Conservation (phyloP, 768 basidiomycete genomes). For the Boletus reticuloceps region DNA sequence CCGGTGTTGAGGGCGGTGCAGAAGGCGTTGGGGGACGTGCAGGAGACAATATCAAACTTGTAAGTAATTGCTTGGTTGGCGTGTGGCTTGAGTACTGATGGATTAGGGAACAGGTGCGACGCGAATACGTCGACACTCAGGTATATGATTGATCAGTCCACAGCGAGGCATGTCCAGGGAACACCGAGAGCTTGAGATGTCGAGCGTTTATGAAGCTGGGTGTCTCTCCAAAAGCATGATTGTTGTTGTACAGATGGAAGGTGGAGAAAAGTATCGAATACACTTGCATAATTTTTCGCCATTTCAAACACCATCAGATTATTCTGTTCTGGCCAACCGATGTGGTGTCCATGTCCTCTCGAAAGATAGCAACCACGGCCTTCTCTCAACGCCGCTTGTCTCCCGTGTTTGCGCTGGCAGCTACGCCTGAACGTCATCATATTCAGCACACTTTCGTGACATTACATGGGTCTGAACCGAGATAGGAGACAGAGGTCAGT, state of each 20-base stretch:
- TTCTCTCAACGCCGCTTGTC: slow-evolving; percentile 26
- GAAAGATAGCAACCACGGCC: neutral
- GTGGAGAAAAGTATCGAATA: slow-evolving; percentile 23
- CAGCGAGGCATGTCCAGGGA: slow-evolving; percentile 30
- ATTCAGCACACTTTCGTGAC: neutral
- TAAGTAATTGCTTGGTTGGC: slow-evolving; percentile 43
- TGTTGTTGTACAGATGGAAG: slow-evolving; percentile 8
- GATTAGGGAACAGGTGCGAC: slow-evolving; percentile 64
- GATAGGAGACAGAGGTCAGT: neutral
- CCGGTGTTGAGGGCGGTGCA: slow-evolving; percentile 80
- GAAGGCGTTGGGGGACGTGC: slow-evolving; percentile 75
- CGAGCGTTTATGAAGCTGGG: neutral
- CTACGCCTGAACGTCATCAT: slow-evolving; percentile 3
- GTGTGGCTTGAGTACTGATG: slow-evolving; percentile 2
- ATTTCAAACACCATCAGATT: neutral
- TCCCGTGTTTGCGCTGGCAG: slow-evolving; percentile 9
- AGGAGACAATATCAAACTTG: slow-evolving; percentile 78
- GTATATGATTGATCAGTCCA: slow-evolving; percentile 76
- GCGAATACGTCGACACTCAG: slow-evolving; percentile 78
- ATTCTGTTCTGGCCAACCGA: neutral
- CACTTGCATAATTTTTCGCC: slow-evolving; percentile 13
- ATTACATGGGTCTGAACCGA: neutral
- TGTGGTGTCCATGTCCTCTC: neutral
- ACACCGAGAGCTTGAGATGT: neutral
- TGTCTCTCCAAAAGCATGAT: neutral